These are phyloP conservation scores for Schizosaccharomyces cryophilus DNA, from an alignment of 805 yeast species.

Conservation along the genomic window DNA sequence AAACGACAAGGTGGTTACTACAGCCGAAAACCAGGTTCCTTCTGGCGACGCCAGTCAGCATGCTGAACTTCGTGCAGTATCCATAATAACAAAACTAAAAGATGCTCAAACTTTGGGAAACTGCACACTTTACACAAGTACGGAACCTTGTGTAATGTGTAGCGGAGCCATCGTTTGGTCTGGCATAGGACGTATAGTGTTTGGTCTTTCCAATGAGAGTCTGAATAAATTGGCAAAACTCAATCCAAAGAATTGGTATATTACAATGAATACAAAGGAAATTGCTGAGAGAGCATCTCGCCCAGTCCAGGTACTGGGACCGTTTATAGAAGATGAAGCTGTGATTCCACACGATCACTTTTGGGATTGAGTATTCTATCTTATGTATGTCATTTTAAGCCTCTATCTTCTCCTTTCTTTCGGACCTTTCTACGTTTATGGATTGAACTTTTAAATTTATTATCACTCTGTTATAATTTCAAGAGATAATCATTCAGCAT, in stretches of 20 bases:
- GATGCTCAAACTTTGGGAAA: background rate
- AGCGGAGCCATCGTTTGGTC: slow-evolving; percentile 1
- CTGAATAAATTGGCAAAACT: background rate
- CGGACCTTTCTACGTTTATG: no score
- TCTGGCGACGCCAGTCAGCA: background rate
- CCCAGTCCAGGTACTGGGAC: background rate
- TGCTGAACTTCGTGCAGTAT: background rate
- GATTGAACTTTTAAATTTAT: no score
- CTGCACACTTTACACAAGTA: background rate
- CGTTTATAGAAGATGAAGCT: background rate
- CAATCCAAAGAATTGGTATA: background rate
- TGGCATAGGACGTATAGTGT: background rate
- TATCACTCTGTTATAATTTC: no score
- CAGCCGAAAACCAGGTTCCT: background rate
- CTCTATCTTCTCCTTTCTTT: no score
- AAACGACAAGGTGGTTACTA: background rate
- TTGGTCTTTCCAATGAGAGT: background rate
- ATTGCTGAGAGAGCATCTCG: background rate
- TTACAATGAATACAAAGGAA: background rate
- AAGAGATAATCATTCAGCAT: no score
- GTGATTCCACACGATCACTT: background rate
- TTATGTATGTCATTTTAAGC: no score
- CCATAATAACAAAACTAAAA: background rate
- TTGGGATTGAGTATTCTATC: background rate
- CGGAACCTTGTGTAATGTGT: slow-evolving; percentile 3